Conservation (phyloP, 805 yeast genomes). For the Metschnikowia picachoensis region DNA sequence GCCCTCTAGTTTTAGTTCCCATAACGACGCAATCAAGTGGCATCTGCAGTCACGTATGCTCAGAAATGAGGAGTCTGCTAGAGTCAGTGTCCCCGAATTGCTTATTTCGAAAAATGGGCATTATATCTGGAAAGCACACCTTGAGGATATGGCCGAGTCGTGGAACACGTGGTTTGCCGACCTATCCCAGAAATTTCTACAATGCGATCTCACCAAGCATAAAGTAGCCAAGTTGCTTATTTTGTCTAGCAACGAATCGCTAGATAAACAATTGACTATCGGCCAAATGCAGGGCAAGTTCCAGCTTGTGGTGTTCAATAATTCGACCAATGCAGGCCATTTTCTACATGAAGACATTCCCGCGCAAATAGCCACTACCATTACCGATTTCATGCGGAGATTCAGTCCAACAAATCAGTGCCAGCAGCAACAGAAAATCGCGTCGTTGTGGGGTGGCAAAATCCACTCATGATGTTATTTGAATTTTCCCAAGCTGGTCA, state of each 20-base stretch:
- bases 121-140: constrained; percentile 61
- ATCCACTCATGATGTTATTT: neutral
- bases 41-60: constrained; percentile 57
- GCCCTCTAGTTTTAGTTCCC: constrained; percentile 54
- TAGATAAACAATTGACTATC: constrained; percentile 80
- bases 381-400: constrained; percentile 47
- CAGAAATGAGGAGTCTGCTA: constrained; percentile 58
- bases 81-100: constrained; percentile 72
- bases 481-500: no score
- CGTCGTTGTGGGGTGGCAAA: constrained; percentile 39
- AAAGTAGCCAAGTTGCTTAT: constrained; percentile 61
- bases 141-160: constrained; percentile 54
- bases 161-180: constrained; percentile 85
- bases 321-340: constrained; percentile 64
- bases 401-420: constrained; percentile 33
- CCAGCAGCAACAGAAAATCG: constrained; percentile 29
- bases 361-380: constrained; percentile 54
- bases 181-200: constrained; percentile 51
- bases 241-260: constrained; percentile 82
- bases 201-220: constrained; percentile 21
- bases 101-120: constrained; percentile 24
- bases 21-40: constrained; percentile 74
- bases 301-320: constrained; percentile 76
- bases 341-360: constrained; percentile 94
- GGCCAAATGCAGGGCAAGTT: constrained; percentile 99